Conservation (phyloP, 352 stramenopile species). For the Thraustochytrium sp. region DNA sequence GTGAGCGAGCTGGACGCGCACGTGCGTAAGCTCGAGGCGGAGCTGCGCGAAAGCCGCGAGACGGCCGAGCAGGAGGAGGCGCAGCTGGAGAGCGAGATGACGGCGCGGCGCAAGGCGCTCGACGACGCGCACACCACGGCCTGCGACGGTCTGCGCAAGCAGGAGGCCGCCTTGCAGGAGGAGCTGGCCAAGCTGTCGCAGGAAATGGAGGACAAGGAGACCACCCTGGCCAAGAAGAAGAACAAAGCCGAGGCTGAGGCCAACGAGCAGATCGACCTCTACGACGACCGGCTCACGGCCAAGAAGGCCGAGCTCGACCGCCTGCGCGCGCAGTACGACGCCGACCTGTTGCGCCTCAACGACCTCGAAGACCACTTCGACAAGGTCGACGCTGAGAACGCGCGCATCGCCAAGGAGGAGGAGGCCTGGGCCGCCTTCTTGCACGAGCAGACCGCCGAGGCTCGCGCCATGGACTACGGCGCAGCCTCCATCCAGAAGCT, state of each 20-base stretch:
- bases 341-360: slow-evolving; percentile 60
- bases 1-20: slow-evolving; percentile 67
- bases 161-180: slow-evolving; percentile 62
- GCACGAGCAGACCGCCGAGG: slow-evolving; percentile 56
- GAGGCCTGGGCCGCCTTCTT: slow-evolving; percentile 64
- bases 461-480: slow-evolving; percentile 63
- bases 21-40: slow-evolving; percentile 68
- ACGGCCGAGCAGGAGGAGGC: slow-evolving; percentile 44
- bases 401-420: slow-evolving; percentile 70
- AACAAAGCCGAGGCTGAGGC: slow-evolving; percentile 69
- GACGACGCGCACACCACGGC: slow-evolving; percentile 60
- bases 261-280: slow-evolving; percentile 64
- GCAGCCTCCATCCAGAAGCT: slow-evolving; percentile 71
- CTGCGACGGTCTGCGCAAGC: slow-evolving; percentile 51
- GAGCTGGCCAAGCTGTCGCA: slow-evolving; percentile 63
- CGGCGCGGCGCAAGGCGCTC: slow-evolving; percentile 62
- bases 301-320: slow-evolving; percentile 60
- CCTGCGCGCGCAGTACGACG: slow-evolving; percentile 55
- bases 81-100: slow-evolving; percentile 68
- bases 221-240: slow-evolving; percentile 68
- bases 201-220: slow-evolving; percentile 72
- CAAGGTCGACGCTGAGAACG: slow-evolving; percentile 73
- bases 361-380: slow-evolving; percentile 73
- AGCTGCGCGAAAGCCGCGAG: slow-evolving; percentile 53
- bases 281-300: slow-evolving; percentile 64